Evolutionary conservation across 495 filamentous ascomycete genomes (phyloP).

Genomic region (Aspergillus campestris): DNA sequence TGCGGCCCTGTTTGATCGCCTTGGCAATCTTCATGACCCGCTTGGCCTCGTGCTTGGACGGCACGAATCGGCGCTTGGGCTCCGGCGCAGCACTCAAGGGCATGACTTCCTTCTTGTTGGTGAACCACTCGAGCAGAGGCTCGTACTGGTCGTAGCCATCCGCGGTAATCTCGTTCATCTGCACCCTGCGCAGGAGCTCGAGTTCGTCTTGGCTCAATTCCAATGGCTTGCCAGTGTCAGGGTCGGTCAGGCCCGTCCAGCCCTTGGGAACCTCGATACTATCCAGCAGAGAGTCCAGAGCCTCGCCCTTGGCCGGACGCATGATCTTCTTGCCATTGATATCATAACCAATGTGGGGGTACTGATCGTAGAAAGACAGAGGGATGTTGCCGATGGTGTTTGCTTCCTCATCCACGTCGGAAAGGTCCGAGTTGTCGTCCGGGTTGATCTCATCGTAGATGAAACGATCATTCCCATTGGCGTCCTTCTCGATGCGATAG

Average conservation of each 20-base stretch:
- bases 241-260: slow-evolving; percentile 94
- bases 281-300: slow-evolving; percentile 86
- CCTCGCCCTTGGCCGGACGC: slow-evolving; percentile 89
- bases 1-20: slow-evolving; percentile 89
- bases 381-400: slow-evolving; percentile 97
- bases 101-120: slow-evolving; percentile 83
- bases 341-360: slow-evolving; percentile 97
- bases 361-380: slow-evolving; percentile 88
- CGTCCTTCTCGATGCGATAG: slow-evolving; percentile 50
- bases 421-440: slow-evolving; percentile 91
- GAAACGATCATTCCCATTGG: slow-evolving; percentile 66
- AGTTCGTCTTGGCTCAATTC: slow-evolving; percentile 83
- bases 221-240: slow-evolving; percentile 82
- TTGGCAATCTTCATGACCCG: slow-evolving; percentile 96
- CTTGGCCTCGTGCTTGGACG: slow-evolving; percentile 97
- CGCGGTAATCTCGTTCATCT: slow-evolving; percentile 79
- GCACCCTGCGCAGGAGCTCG: slow-evolving; percentile 78
- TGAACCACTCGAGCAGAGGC: slow-evolving; percentile 88
- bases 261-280: slow-evolving; percentile 97
- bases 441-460: slow-evolving; percentile 87
- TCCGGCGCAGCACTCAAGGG: slow-evolving; percentile 90
- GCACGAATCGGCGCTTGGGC: slow-evolving; percentile 89
- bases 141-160: slow-evolving; percentile 91
- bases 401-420: slow-evolving; percentile 64
- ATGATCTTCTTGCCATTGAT: slow-evolving; percentile 98